phyloP scores from a whole-genome alignment of 2,329 filamentous ascomycete genomes.

The Coleophoma eucalyptorum region DNA sequence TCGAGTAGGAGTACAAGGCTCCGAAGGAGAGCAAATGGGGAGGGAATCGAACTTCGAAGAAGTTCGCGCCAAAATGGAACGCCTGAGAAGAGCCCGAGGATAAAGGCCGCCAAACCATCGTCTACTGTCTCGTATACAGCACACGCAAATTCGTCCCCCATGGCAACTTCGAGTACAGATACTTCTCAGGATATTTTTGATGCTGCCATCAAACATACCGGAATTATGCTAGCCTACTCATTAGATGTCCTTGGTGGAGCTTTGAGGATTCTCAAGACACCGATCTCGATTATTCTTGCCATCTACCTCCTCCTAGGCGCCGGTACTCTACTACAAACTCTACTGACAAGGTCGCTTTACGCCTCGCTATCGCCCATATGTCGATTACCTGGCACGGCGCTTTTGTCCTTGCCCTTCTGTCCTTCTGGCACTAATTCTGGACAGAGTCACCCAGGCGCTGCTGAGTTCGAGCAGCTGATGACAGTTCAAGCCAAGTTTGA shows the following conservation, averaged over 20 bases:
- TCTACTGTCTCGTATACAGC: neutral
- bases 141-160: neutral
- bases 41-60: constrained; percentile 12
- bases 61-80: constrained; percentile 12
- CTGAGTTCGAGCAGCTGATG: constrained; percentile 73
- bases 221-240: constrained; percentile 38
- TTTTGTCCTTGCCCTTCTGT: constrained; percentile 64
- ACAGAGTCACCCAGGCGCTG: constrained; percentile 21
- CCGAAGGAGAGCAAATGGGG: constrained; percentile 10
- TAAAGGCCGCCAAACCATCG: constrained; percentile 1
- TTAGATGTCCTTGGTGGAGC: constrained; percentile 54
- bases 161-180: neutral
- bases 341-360: constrained; percentile 57
- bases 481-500: constrained; percentile 73
- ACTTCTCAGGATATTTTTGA: constrained; percentile 15
- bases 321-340: constrained; percentile 55
- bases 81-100: constrained; percentile 15
- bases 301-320: constrained; percentile 57
- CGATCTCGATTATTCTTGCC: constrained; percentile 58
- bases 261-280: constrained; percentile 58
- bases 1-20: constrained; percentile 13
- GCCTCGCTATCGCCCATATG: constrained; percentile 66
- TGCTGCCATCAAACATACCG: constrained; percentile 13
- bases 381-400: constrained; percentile 60
- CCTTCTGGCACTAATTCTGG: constrained; percentile 16